phyloP scores from a whole-genome alignment of 1,284 basidiomycete species.

The Baeospora myosura region DNA sequence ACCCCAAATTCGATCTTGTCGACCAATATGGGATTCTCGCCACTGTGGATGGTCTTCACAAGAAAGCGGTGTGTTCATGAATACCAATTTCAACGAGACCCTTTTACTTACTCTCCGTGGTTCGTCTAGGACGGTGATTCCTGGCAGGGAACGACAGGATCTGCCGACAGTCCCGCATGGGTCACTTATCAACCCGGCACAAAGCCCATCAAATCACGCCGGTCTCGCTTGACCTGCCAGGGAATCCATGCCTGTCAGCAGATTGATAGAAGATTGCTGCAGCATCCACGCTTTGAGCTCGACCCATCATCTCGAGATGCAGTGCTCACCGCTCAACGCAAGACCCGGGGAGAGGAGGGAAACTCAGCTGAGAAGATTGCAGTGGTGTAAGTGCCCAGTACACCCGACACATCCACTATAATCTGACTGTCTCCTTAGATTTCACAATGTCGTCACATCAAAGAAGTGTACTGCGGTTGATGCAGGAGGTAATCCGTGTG shows the following conservation, averaged over 20 bases:
- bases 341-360: neutral
- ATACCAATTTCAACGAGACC: neutral
- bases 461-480: no score
- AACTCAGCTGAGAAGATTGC: neutral
- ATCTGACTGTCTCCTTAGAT: no score
- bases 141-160: neutral
- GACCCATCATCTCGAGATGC: slow-evolving; percentile 1
- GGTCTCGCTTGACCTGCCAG: slow-evolving; percentile 1
- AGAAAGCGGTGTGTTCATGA: neutral
- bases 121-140: slow-evolving; percentile 5
- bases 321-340: neutral
- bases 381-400: slow-evolving; percentile 1
- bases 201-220: neutral
- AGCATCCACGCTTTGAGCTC: neutral
- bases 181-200: neutral
- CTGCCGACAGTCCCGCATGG: neutral
- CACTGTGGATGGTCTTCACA: slow-evolving; percentile 1
- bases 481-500: no score
- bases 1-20: slow-evolving; percentile 2
- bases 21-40: neutral
- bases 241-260: neutral
- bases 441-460: no score
- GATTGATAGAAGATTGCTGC: neutral
- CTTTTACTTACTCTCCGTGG: neutral
- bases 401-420: no score